Evolutionary conservation across 768 basidiomycete genomes (phyloP).

Genomic region (Suillus subaureus): DNA sequence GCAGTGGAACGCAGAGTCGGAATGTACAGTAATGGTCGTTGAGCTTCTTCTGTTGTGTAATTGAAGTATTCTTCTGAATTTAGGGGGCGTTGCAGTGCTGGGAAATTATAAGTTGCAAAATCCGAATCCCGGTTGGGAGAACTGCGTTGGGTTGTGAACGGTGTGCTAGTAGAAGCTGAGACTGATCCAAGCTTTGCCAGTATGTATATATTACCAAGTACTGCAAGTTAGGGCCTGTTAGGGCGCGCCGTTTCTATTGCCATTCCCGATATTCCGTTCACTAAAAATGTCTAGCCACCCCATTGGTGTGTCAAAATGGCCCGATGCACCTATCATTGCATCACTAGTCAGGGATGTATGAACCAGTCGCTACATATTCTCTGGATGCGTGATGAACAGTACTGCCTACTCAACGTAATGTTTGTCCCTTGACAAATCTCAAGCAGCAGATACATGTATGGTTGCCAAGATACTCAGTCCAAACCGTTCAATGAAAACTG

Average conservation of each 20-base stretch:
- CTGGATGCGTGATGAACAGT: background rate
- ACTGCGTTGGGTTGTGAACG: background rate
- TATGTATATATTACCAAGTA: background rate
- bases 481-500: slow-evolving; percentile 29
- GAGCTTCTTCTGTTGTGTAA: too few species aligned
- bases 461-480: slow-evolving; percentile 21
- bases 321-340: background rate
- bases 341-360: background rate
- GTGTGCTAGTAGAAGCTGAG: background rate
- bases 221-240: background rate
- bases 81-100: background rate
- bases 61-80: background rate
- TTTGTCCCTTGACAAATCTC: background rate
- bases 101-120: background rate
- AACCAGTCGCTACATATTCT: background rate
- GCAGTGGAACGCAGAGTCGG: background rate
- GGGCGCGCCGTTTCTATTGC: background rate
- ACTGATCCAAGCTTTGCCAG: background rate
- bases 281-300: background rate
- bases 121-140: background rate
- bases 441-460: background rate
- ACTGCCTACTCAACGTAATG: background rate
- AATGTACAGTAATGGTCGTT: background rate
- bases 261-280: background rate
- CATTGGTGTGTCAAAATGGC: background rate